A percentile compares a stretch with the other conserved stretches of the same genome.
Evolutionary conservation across 208 protist genomes (phyloP).

Genomic region (Sergeia podlipaevii): DNA sequence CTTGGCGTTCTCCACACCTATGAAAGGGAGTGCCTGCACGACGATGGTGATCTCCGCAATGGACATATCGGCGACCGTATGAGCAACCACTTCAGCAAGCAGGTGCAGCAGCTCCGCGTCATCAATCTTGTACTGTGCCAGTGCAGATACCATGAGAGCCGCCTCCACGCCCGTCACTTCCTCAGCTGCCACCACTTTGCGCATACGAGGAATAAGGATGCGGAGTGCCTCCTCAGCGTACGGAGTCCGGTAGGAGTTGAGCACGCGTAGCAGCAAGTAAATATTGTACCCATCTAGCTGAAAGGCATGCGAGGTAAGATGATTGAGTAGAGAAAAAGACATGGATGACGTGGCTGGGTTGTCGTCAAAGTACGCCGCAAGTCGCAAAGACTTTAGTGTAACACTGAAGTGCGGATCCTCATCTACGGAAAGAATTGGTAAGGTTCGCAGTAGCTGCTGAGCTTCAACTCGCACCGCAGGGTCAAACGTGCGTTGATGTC

Average conservation of each 20-base stretch:
- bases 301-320: conserved; percentile 66
- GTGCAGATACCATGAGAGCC: conserved; percentile 27
- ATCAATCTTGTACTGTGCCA: conserved; percentile 19
- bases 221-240: conserved; percentile 49
- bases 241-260: conserved; percentile 46
- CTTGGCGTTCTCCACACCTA: conserved; percentile 12
- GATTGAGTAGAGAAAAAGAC: conserved; percentile 74
- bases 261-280: conserved; percentile 25
- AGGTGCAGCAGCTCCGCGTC: conserved; percentile 21
- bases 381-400: conserved; percentile 44
- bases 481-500: conserved; percentile 50
- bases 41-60: conserved; percentile 21
- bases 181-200: conserved; percentile 26
- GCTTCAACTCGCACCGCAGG: conserved; percentile 29
- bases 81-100: conserved; percentile 24
- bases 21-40: conserved; percentile 13
- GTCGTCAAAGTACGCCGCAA: conserved; percentile 57
- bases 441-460: conserved; percentile 39
- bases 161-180: conserved; percentile 52
- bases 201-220: conserved; percentile 54
- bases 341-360: conserved; percentile 22
- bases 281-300: conserved; percentile 58
- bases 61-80: conserved; percentile 21
- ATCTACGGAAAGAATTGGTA: conserved; percentile 60
- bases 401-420: conserved; percentile 71